Evolutionary conservation across 1,139 yeast species (phyloP).

Genomic region (Wickerhamiella infanticola): DNA sequence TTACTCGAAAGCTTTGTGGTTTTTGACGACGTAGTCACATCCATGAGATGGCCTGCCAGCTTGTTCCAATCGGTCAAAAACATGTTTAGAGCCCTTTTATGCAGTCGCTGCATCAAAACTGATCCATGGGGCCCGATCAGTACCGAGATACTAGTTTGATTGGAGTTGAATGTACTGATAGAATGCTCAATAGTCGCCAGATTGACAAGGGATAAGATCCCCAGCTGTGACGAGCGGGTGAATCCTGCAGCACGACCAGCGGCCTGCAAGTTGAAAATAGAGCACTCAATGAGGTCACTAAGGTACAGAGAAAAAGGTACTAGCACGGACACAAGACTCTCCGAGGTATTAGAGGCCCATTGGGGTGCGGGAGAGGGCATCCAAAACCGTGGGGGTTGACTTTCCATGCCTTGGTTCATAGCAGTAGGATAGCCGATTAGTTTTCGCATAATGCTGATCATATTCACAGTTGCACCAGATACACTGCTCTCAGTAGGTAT

Average conservation of each 20-base stretch:
- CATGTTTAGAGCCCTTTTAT: conserved; percentile 58
- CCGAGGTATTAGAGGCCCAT: conserved; percentile 12
- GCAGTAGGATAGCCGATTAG: conserved; percentile 6
- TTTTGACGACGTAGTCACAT: conserved; percentile 22
- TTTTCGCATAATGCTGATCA: conserved; percentile 8
- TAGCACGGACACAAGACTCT: conserved; percentile 11
- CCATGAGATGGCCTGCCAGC: conserved; percentile 58
- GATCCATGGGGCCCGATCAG: conserved; percentile 51
- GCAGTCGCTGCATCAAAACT: conserved; percentile 50
- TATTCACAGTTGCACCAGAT: conserved; percentile 12
- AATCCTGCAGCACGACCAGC: conserved; percentile 6
- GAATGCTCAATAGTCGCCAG: conserved; percentile 61
- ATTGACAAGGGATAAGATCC: conserved; percentile 59
- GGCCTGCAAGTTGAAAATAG: conserved; percentile 6
- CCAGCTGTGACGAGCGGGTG: conserved; percentile 28
- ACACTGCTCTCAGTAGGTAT: conserved; percentile 13
- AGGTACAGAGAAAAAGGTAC: conserved; percentile 10
- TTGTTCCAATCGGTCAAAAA: conserved; percentile 76
- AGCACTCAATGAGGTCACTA: conserved; percentile 12
- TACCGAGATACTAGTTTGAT: conserved; percentile 31
- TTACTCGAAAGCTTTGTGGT: conserved; percentile 36
- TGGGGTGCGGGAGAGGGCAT: conserved; percentile 12
- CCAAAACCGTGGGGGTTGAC: conserved; percentile 13
- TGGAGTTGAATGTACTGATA: conserved; percentile 32
- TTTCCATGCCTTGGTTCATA: conserved; percentile 10